A percentile compares a stretch with the other conserved stretches of the same genome.
These are phyloP conservation scores for Neolentinus lepideus DNA, from an alignment of 1,284 basidiomycete genomes.

Conservation along the genomic window DNA sequence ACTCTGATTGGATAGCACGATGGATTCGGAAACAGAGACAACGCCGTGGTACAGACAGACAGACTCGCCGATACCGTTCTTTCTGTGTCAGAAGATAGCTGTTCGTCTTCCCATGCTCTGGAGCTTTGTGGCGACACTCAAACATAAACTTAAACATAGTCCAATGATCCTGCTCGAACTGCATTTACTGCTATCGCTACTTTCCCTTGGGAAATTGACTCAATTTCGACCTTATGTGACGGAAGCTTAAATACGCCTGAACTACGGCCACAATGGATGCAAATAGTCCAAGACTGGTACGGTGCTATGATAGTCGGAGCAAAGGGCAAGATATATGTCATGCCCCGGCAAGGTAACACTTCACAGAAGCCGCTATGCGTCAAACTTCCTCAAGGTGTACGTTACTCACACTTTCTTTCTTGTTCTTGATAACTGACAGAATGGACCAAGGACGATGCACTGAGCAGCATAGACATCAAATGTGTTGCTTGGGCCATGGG, in stretches of 20 bases:
- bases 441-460: conserved; percentile 1
- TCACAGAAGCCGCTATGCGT: conserved; percentile 3
- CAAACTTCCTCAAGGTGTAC: conserved; percentile 8
- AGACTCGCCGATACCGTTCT: neutral
- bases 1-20: too few species aligned
- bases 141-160: neutral
- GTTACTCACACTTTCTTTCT: conserved; percentile 3
- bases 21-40: neutral
- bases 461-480: conserved; percentile 15
- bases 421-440: conserved; percentile 3
- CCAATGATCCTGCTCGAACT: neutral
- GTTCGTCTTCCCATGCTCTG: neutral
- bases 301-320: conserved; percentile 46
- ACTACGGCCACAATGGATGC: conserved; percentile 32
- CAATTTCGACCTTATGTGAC: conserved; percentile 39
- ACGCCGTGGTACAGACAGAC: neutral
- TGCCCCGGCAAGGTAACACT: conserved; percentile 20
- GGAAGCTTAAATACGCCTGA: conserved; percentile 28
- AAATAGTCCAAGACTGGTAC: conserved; percentile 35
- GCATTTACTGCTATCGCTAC: conserved; percentile 25
- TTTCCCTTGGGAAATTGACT: conserved; percentile 52
- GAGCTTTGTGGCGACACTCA: neutral
- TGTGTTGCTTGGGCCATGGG: conserved; percentile 52
- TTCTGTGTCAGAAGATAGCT: neutral
- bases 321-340: conserved; percentile 27